Conservation (phyloP, 768 basidiomycete species). For the Baorangia bicolor region DNA sequence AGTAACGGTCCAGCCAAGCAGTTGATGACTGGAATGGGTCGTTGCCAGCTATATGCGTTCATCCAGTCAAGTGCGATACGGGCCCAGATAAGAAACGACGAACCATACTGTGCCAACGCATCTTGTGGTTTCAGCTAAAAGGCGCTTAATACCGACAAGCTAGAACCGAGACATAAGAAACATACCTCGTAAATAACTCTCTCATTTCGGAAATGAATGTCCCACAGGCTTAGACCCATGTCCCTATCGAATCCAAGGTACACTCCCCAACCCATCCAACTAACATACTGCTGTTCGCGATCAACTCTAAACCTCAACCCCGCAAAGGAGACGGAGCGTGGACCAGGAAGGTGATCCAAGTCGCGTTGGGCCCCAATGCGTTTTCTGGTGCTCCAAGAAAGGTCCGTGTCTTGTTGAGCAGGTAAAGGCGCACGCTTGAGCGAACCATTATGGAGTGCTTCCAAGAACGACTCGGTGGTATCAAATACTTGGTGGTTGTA, state of each 20-base stretch:
- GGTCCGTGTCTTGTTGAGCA: conserved; percentile 32
- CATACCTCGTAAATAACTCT: conserved; percentile 60
- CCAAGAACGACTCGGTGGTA: conserved; percentile 47
- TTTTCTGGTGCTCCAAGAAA: conserved; percentile 47
- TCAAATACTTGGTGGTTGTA: conserved; percentile 61
- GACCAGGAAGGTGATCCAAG: conserved; percentile 64
- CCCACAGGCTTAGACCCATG: conserved; percentile 64
- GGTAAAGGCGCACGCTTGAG: conserved; percentile 40
- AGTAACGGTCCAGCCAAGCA: conserved; percentile 62
- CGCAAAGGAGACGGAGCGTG: conserved; percentile 59
- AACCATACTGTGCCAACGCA: conserved; percentile 59
- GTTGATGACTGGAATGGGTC: conserved; percentile 62
- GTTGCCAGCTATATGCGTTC: conserved; percentile 43
- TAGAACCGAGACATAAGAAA: too few relatives aligned
- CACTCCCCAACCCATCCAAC: conserved; percentile 67
- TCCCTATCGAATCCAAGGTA: conserved; percentile 64
- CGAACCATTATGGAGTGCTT: conserved; percentile 53
- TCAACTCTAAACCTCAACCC: conserved; percentile 61
- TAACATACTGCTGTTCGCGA: conserved; percentile 49
- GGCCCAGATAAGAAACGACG: neutral
- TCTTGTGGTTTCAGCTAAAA: conserved; percentile 57
- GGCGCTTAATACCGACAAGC: neutral
- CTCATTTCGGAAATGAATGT: conserved; percentile 55
- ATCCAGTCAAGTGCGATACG: neutral
- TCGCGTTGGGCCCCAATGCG: conserved; percentile 44